Evolutionary conservation across 2,329 filamentous ascomycete genomes (phyloP), one percentile per base, ranked within the genome.

Genomic region (Lachnellula hyalina): DNA sequence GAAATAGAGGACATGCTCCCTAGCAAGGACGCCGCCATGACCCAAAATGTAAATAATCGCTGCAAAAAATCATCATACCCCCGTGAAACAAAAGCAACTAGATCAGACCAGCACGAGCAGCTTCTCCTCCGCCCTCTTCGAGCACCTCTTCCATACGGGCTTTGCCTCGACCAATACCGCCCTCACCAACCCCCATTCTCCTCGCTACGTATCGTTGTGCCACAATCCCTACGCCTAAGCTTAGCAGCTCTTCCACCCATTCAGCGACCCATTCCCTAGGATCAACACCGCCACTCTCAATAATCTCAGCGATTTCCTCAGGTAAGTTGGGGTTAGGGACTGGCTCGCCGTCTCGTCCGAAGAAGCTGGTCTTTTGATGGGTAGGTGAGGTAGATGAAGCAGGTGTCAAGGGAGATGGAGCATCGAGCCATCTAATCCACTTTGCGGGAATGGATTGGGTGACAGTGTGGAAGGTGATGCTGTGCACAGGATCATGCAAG

Each of bases 211-310:
- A 99, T 60, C 92, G 80, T 78, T 99, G 94, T 2, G 94, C 94
- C 3, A 97, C 86, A 7, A 96, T 77, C 17, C 94, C 93, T 0
- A 95, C 82, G 3, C 85, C 82, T 48, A 97, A 75, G 41, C 78
- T 84, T 34, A 99, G 78, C 0, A 85, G 76, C 74, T 97, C 93
- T 74, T 97, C 93, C 47, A 99, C 81, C 94, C 94, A 99, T 72
- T 97, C 94, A 3, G 92, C 88, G 38, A 96, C 89, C 94, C 94
- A 99, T 71, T 99, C 94, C 55, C 94, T 81, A 0, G 94, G 94
- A 68, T 99, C 94, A 2, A 97, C 90, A 47, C 82, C 83, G 8
- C 83, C 84, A 45, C 74, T 74, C 65, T 84, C 83, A 41, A 99
- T 83, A 60, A 97, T 96, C 62, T 93, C 89, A 21, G 82, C 80